Conservation (phyloP, 371 early-diverging fungal species). For the Rhizopus sp. region DNA sequence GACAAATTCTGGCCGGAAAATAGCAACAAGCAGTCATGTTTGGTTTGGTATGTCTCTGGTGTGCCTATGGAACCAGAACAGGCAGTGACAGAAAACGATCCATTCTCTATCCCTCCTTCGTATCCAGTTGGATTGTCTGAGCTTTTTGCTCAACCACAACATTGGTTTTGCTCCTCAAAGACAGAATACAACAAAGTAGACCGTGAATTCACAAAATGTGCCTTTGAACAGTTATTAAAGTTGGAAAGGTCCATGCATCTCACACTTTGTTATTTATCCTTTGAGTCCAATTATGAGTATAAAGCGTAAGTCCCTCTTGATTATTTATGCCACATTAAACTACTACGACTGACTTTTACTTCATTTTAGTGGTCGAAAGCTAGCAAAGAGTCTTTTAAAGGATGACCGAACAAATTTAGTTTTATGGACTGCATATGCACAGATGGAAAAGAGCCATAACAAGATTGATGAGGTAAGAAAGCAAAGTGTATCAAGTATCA, state of each 20-base stretch:
- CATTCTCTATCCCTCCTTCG: conserved; percentile 48
- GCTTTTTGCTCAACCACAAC: conserved; percentile 36
- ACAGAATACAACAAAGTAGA: conserved; percentile 27
- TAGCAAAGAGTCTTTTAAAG: conserved; percentile 63
- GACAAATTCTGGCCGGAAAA: conserved; percentile 35
- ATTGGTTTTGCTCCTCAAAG: conserved; percentile 44
- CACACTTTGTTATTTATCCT: conserved; percentile 42
- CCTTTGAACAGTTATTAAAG: conserved; percentile 42
- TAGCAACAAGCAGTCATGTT: background rate
- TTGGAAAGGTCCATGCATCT: conserved; percentile 36
- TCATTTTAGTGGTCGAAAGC: conserved; percentile 49
- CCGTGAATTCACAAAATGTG: conserved; percentile 51
- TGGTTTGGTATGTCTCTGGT: conserved; percentile 41
- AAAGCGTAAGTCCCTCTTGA: conserved; percentile 31
- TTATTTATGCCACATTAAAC: background rate
- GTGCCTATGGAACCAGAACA: conserved; percentile 51
- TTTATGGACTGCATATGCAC: conserved; percentile 73
- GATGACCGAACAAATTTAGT: conserved; percentile 56
- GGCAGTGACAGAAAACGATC: conserved; percentile 15
- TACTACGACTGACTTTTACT: background rate
- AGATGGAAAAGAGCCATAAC: conserved; percentile 54
- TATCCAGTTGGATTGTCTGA: conserved; percentile 52
- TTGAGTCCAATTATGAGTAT: conserved; percentile 46
- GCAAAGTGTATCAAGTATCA: background rate
- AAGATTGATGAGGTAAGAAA: conserved; percentile 30